Conservation (phyloP, 2,329 filamentous ascomycete genomes). For the Plenodomus biglobosus region DNA sequence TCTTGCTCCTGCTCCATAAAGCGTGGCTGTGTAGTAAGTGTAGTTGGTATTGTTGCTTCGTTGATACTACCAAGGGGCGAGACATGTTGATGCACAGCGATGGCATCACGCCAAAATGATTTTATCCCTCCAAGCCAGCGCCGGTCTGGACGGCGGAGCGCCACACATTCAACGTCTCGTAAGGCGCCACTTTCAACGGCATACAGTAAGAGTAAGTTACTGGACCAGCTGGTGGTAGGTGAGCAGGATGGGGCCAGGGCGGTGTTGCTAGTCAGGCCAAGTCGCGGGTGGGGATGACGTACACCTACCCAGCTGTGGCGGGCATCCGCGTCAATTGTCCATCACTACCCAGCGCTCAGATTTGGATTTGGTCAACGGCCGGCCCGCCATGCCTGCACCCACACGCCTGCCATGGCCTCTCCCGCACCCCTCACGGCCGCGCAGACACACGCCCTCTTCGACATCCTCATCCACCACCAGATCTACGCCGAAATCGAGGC, state of each 20-base stretch:
- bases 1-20: too few species aligned
- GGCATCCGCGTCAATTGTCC: slow-evolving; percentile 1
- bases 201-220: too few species aligned
- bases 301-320: neutral
- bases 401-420: slow-evolving; percentile 15
- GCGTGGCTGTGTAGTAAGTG: too few species aligned
- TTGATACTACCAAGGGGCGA: neutral
- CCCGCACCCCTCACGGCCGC: slow-evolving; percentile 44
- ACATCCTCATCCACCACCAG: slow-evolving; percentile 57
- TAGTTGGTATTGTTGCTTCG: neutral
- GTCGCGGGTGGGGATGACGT: neutral
- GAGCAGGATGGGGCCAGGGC: neutral
- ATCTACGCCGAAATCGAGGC: slow-evolving; percentile 67
- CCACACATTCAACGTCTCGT: neutral
- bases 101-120: too few species aligned
- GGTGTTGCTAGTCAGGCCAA: neutral
- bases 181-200: neutral
- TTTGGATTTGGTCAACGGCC: neutral
- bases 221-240: neutral
- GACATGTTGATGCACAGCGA: too few species aligned
- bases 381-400: neutral
- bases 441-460: slow-evolving; percentile 56
- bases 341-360: slow-evolving; percentile 2
- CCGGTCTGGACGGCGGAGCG: too few species aligned
- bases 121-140: too few species aligned